A percentile compares a stretch with the other conserved stretches of the same genome.
Conservation (phyloP, 2,329 filamentous ascomycete genomes). For the Colletotrichum shisoi region DNA sequence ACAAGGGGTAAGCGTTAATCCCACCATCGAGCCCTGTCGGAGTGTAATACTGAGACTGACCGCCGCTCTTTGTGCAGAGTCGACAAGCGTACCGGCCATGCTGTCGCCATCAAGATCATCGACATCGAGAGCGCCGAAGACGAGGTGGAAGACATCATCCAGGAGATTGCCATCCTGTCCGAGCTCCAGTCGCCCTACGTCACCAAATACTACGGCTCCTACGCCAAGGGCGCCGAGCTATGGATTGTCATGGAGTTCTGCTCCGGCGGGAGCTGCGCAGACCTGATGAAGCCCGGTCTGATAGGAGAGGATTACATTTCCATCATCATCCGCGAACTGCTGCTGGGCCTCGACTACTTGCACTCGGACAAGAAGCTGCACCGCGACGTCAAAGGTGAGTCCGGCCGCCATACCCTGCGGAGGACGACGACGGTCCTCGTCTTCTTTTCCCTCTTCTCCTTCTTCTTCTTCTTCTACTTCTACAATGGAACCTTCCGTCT, state of each 20-base stretch:
- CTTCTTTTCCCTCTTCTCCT: too few relatives aligned
- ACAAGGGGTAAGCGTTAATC: slow-evolving; percentile 76
- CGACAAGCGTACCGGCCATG: slow-evolving; percentile 89
- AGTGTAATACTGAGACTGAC: slow-evolving; percentile 18
- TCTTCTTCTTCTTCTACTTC: background rate
- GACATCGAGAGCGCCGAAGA: slow-evolving; percentile 99
- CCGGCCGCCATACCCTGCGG: background rate
- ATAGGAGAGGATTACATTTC: slow-evolving; percentile 96
- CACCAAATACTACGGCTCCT: slow-evolving; percentile 97
- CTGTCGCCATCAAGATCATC: slow-evolving; percentile 97
- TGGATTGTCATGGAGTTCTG: slow-evolving; percentile 99
- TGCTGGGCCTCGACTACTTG: slow-evolving; percentile 90
- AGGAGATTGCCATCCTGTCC: slow-evolving; percentile 96
- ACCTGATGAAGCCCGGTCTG: slow-evolving; percentile 90
- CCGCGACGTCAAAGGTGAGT: slow-evolving; percentile 88
- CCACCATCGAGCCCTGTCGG: background rate
- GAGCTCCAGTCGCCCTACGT: slow-evolving; percentile 96
- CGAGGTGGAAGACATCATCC: slow-evolving; percentile 98
- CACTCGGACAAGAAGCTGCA: slow-evolving; percentile 96
- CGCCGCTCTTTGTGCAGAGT: slow-evolving; percentile 64
- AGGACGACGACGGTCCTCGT: background rate
- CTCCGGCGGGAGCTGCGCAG: slow-evolving; percentile 93
- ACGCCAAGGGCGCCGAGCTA: slow-evolving; percentile 91
- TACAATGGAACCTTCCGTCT: background rate
- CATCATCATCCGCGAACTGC: slow-evolving; percentile 89